A percentile compares a stretch with the other conserved stretches of the same genome.
Evolutionary conservation across 306 rosid species (phyloP).

Genomic region (Castanea sativa): DNA sequence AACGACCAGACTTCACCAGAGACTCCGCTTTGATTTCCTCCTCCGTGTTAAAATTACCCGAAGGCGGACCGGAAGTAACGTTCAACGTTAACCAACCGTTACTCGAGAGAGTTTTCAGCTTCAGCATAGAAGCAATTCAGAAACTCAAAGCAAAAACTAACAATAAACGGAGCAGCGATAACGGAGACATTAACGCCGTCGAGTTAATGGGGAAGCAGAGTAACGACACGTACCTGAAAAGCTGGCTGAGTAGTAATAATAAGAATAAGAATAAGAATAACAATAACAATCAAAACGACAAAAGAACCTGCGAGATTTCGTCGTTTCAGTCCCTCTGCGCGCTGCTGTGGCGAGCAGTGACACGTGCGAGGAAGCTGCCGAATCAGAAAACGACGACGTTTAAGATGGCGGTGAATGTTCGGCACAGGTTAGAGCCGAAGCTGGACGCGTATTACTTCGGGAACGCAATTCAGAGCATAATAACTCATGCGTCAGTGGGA

Average conservation of each 20-base stretch:
- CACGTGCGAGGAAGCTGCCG: slow-evolving; percentile 72
- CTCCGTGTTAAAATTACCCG: slow-evolving; percentile 59
- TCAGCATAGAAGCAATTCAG: slow-evolving; percentile 65
- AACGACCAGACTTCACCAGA: slow-evolving; percentile 59
- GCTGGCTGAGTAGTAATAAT: not conserved
- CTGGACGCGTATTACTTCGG: slow-evolving; percentile 76
- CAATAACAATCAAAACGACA: not conserved
- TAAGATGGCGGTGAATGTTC: slow-evolving; percentile 83
- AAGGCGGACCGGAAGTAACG: slow-evolving; percentile 66
- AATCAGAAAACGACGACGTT: slow-evolving; percentile 61
- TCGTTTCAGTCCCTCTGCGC: slow-evolving; percentile 86
- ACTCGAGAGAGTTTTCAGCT: slow-evolving; percentile 69
- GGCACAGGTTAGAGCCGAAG: slow-evolving; percentile 68
- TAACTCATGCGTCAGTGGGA: slow-evolving; percentile 47
- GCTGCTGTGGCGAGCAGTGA: slow-evolving; percentile 71
- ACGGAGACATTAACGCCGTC: slow-evolving; percentile 6
- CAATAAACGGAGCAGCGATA: slow-evolving; percentile 11
- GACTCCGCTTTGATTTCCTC: slow-evolving; percentile 48
- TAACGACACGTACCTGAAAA: slow-evolving; percentile 37
- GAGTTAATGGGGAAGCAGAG: slow-evolving; percentile 56
- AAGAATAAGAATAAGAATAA: slow-evolving; percentile 32
- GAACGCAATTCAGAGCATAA: slow-evolving; percentile 86
- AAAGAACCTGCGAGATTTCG: slow-evolving; percentile 46
- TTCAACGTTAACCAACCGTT: slow-evolving; percentile 56
- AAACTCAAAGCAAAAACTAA: slow-evolving; percentile 54